A percentile compares a stretch with the other conserved stretches of the same genome.
Evolutionary conservation across 2,329 filamentous ascomycete genomes (phyloP).

Genomic region (Phialophora chinensis): DNA sequence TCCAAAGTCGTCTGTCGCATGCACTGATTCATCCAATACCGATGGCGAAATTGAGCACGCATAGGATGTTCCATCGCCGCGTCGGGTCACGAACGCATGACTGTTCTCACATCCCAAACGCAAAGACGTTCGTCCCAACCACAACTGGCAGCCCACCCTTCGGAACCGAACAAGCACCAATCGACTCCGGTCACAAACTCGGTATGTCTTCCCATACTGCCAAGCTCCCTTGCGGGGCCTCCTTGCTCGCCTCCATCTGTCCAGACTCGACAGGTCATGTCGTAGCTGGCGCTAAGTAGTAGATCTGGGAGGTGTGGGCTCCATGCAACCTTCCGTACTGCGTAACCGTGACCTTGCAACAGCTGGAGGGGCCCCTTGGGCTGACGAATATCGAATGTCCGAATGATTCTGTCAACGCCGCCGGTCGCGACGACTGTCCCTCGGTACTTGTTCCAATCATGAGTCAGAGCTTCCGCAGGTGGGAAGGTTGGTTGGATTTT

Average conservation of each 20-base stretch:
- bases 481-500: slow-evolving; percentile 51
- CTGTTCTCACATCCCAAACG: slow-evolving; percentile 83
- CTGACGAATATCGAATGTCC: slow-evolving; percentile 87
- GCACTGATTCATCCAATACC: slow-evolving; percentile 12
- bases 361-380: slow-evolving; percentile 74
- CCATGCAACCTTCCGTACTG: slow-evolving; percentile 84
- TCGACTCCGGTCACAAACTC: slow-evolving; percentile 97
- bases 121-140: slow-evolving; percentile 93
- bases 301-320: slow-evolving; percentile 91
- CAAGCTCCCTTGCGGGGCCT: slow-evolving; percentile 65
- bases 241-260: slow-evolving; percentile 70
- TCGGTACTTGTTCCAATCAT: slow-evolving; percentile 99
- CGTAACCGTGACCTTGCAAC: slow-evolving; percentile 87
- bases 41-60: slow-evolving; percentile 5
- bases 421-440: slow-evolving; percentile 83
- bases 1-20: neutral
- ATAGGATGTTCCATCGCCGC: neutral
- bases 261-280: slow-evolving; percentile 97
- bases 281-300: slow-evolving; percentile 87
- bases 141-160: slow-evolving; percentile 93
- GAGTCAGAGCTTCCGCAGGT: slow-evolving; percentile 86
- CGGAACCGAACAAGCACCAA: slow-evolving; percentile 95
- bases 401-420: slow-evolving; percentile 84
- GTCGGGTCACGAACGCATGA: slow-evolving; percentile 54
- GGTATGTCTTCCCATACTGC: slow-evolving; percentile 88